Base-by-base conservation (phyloP, 108 stramenopile species). In the Fragilariopsis cylindrus region DNA sequence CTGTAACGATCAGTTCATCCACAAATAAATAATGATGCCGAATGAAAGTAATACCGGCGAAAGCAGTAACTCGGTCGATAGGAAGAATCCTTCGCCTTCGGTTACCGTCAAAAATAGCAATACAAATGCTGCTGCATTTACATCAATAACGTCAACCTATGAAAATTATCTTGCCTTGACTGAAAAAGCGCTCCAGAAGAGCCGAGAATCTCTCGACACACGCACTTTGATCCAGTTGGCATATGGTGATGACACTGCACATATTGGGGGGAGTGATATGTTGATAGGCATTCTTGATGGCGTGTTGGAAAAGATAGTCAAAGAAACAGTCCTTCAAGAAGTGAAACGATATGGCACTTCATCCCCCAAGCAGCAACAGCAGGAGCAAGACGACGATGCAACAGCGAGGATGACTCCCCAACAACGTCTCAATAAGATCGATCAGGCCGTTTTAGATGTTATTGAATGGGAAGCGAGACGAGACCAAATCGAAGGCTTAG, bases 241-340 rank as follows among this genome's bases (percentile, higher is more conserved):
- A 18, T 81, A 75, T 43, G 80, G 80, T 0, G 79, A 80, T 30
- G 73, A 80, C 18, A 62, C 72, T 2, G 76, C 54, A 4, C 21
- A 69, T 13, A 72, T 78, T 55, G 77, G 71, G 16, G 73, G 72
- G 18, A 58, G 11, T 9, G 73, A 74, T 12, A 74, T 80, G 79
- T 62, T 80, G 49, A 55, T 41, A 21, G 73, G 69, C 16, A 74
- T 75, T 39, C 19, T 81, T 48, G 74, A 81, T 39, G 74, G 75
- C 19, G 65, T 81, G 70, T 16, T 81, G 39, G 80, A 81, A 4
- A 75, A 65, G 30, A 60, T 81, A 11, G 2, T 48, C 5, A 52
- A 81, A 30, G 74, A 75, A 50, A 21, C 57, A 13, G 80, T 81
- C 16, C 16, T 54, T 12, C 15, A 47, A 7, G 77, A 78, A 19